Percentiles rank a stretch among this genome's conserved stretches.
Evolutionary conservation across 768 basidiomycete genomes (phyloP).

Genomic region (Suillus tomentosus): DNA sequence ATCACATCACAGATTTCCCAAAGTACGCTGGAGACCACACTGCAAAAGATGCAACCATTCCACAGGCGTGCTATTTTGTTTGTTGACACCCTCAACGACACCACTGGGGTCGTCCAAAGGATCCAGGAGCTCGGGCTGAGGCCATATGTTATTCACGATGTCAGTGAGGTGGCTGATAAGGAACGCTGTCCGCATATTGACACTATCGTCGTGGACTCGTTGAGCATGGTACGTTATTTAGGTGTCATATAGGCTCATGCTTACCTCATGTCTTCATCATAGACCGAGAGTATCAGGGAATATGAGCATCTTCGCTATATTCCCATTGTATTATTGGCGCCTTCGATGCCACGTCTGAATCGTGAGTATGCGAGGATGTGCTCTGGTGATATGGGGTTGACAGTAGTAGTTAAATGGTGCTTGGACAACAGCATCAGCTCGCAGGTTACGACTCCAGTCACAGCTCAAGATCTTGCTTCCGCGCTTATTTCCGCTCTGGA

Average conservation of each 20-base stretch:
- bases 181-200: constrained; percentile 87
- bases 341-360: constrained; percentile 73
- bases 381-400: constrained; percentile 9
- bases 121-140: constrained; percentile 80
- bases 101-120: constrained; percentile 71
- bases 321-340: constrained; percentile 88
- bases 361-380: constrained; percentile 46
- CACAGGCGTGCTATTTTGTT: constrained; percentile 87
- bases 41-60: constrained; percentile 84
- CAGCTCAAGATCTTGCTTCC: constrained; percentile 84
- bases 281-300: constrained; percentile 91
- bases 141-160: constrained; percentile 73
- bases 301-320: constrained; percentile 95
- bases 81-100: constrained; percentile 82
- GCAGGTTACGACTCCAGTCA: constrained; percentile 90
- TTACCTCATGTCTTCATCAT: constrained; percentile 22
- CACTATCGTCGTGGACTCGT: constrained; percentile 92
- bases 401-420: constrained; percentile 83
- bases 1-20: constrained; percentile 85
- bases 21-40: constrained; percentile 69
- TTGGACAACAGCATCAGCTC: constrained; percentile 95
- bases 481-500: constrained; percentile 94
- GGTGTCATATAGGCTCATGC: constrained; percentile 1
- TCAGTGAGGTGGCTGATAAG: constrained; percentile 81
- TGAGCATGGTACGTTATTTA: constrained; percentile 66